Percentiles rank a stretch among this genome's conserved stretches.
Conservation (phyloP, 2,329 filamentous ascomycete species). For the Monosporascus sp. region DNA sequence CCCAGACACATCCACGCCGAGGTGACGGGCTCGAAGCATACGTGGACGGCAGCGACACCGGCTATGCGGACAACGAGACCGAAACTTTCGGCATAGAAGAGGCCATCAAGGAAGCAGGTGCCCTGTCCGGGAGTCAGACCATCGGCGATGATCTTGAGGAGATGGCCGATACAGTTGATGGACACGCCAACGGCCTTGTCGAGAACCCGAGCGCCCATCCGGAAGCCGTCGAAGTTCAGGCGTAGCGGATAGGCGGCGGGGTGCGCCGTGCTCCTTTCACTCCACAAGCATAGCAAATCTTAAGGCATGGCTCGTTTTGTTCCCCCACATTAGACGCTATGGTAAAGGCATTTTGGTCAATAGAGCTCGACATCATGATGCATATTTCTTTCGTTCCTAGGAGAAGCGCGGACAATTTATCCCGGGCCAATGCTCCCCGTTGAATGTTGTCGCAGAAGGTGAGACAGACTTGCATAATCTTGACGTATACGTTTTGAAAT, state of each 20-base stretch:
- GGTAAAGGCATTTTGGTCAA: too few relatives aligned
- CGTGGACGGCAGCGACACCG: conserved; percentile 66
- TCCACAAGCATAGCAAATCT: too few relatives aligned
- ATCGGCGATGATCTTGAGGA: conserved; percentile 4
- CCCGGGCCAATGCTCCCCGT: too few relatives aligned
- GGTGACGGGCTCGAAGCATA: conserved; percentile 65
- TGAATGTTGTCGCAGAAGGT: too few relatives aligned
- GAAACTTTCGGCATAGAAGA: conserved; percentile 33
- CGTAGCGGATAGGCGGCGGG: conserved; percentile 2
- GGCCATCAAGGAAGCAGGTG: conserved; percentile 11
- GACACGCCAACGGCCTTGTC: conserved; percentile 5
- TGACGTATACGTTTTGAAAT: too few relatives aligned
- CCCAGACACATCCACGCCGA: conserved; percentile 57
- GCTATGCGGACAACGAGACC: conserved; percentile 41
- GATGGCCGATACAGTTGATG: conserved; percentile 4
- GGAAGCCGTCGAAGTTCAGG: conserved; percentile 20
- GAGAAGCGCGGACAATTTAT: too few relatives aligned
- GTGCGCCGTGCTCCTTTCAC: too few relatives aligned
- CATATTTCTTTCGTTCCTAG: too few relatives aligned
- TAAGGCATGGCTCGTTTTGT: too few relatives aligned
- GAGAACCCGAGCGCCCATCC: conserved; percentile 2
- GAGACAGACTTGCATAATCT: too few relatives aligned
- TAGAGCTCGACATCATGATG: too few relatives aligned
- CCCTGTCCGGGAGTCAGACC: conserved; percentile 1
- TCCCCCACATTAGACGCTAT: too few relatives aligned